Evolutionary conservation across 352 stramenopile genomes (phyloP).

Genomic region (Thraustochytrium sp.): DNA sequence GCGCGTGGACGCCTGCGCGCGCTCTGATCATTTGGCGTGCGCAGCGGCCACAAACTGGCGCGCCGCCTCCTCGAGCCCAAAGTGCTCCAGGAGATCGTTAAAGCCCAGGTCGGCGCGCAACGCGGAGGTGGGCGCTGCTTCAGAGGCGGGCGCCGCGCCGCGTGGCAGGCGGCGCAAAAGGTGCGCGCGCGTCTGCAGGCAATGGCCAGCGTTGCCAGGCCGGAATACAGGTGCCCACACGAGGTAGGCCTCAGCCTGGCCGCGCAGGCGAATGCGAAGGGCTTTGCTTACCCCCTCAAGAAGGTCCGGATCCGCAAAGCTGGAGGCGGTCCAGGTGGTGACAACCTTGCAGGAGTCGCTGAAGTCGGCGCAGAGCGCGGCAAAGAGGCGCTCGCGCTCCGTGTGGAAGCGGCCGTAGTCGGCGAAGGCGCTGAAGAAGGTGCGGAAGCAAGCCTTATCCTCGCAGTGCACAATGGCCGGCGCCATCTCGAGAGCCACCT

Average conservation of each 20-base stretch:
- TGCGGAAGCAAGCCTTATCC: conserved; percentile 12
- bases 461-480: neutral
- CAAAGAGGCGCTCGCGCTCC: neutral
- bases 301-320: neutral
- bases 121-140: neutral
- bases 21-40: too few species aligned
- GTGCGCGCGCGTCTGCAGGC: neutral
- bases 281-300: neutral
- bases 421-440: conserved; percentile 20
- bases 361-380: neutral
- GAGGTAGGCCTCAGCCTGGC: neutral
- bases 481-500: neutral
- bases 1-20: too few species aligned
- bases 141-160: neutral
- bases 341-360: neutral
- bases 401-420: neutral
- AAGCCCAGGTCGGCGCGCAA: neutral
- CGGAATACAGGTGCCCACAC: conserved; percentile 8
- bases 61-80: neutral
- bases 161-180: neutral
- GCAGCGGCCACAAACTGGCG: neutral
- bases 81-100: neutral
- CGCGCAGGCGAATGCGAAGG: neutral
- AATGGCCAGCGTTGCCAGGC: neutral
- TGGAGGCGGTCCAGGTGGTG: neutral